These are phyloP conservation scores for Pseudogymnoascus sp. DNA, from an alignment of 2,329 filamentous ascomycete genomes.

Conservation along the genomic window DNA sequence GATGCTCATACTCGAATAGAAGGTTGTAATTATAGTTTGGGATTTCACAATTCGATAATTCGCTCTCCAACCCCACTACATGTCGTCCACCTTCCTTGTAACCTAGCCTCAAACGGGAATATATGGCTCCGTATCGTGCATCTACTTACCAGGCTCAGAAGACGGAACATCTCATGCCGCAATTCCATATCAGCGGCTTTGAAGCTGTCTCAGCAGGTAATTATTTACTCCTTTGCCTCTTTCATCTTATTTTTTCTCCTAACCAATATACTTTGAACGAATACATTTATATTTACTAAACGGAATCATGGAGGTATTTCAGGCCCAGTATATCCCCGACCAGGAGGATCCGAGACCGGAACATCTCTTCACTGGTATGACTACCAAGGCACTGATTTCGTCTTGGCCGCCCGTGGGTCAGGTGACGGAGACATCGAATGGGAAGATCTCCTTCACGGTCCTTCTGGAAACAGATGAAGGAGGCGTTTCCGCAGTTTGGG, in stretches of 20 bases:
- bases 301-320: slow-evolving; percentile 25
- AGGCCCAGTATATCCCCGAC: slow-evolving; percentile 26
- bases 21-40: neutral
- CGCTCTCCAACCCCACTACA: neutral
- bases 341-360: slow-evolving; percentile 32
- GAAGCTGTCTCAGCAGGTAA: neutral
- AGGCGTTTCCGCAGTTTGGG: slow-evolving; percentile 52
- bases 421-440: slow-evolving; percentile 50
- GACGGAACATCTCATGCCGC: slow-evolving; percentile 5
- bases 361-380: slow-evolving; percentile 13
- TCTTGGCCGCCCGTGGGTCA: slow-evolving; percentile 69
- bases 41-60: neutral
- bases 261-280: neutral
- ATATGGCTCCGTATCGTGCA: neutral
- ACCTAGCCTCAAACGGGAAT: slow-evolving; percentile 4
- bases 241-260: slow-evolving; percentile 9
- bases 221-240: slow-evolving; percentile 4
- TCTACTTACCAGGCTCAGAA: slow-evolving; percentile 4
- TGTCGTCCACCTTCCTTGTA: neutral
- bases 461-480: slow-evolving; percentile 57
- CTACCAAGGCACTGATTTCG: slow-evolving; percentile 44
- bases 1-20: neutral
- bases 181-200: neutral
- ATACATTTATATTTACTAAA: slow-evolving; percentile 16
- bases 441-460: slow-evolving; percentile 53